phyloP scores from a whole-genome alignment of 371 early-diverging fungal species.

The Mucor racemosus region DNA sequence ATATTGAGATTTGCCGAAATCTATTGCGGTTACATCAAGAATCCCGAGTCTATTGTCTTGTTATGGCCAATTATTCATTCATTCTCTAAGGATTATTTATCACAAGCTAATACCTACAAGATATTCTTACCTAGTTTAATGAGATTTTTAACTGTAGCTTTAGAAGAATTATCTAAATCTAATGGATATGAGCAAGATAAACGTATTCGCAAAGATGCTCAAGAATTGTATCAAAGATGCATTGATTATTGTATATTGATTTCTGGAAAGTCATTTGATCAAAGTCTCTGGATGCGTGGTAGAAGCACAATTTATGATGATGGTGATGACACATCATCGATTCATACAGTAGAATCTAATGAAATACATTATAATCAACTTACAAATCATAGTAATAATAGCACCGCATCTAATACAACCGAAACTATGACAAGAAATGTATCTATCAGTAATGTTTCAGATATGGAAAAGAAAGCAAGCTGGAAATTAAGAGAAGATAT shows the following conservation, averaged over 20 bases:
- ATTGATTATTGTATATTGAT: conserved; percentile 80
- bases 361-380: background rate
- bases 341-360: conserved; percentile 19
- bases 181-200: conserved; percentile 63
- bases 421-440: conserved; percentile 34
- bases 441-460: conserved; percentile 49
- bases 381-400: background rate
- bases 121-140: conserved; percentile 58
- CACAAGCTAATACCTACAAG: conserved; percentile 68
- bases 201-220: conserved; percentile 67
- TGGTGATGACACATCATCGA: conserved; percentile 29
- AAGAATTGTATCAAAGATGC: conserved; percentile 72
- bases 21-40: conserved; percentile 54
- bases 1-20: conserved; percentile 65
- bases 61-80: conserved; percentile 70
- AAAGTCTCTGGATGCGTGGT: conserved; percentile 74
- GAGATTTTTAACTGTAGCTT: conserved; percentile 63
- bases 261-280: conserved; percentile 79
- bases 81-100: conserved; percentile 69
- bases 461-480: conserved; percentile 52
- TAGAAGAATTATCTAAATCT: conserved; percentile 58
- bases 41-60: conserved; percentile 55
- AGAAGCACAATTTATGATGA: conserved; percentile 47
- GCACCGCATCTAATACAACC: background rate
- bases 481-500: conserved; percentile 57